A percentile compares a stretch with the other conserved stretches of the same genome.
These are phyloP conservation scores for Apiotrichum sp. DNA, from an alignment of 1,284 basidiomycete genomes.

Conservation along the genomic window DNA sequence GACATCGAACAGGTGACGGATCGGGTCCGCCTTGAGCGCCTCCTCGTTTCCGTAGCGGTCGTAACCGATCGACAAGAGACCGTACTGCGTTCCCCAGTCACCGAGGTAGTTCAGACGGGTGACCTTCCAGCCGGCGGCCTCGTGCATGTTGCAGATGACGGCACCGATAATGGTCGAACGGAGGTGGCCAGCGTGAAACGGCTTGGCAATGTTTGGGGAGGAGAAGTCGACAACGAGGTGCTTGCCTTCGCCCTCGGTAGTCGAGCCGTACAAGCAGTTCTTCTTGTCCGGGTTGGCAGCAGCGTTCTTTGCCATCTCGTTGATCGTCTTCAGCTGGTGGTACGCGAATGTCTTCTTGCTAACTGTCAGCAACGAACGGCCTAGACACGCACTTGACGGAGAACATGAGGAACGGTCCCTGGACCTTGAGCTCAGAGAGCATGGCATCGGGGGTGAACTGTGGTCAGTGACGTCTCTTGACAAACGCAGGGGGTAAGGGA, in stretches of 20 bases:
- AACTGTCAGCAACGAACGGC: neutral
- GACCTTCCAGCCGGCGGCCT: conserved; percentile 89
- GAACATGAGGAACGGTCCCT: conserved; percentile 80
- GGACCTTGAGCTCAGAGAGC: conserved; percentile 55
- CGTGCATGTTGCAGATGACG: conserved; percentile 86
- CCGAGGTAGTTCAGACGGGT: conserved; percentile 88
- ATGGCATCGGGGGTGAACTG: conserved; percentile 50
- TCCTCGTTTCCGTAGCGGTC: conserved; percentile 84
- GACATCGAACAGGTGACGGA: conserved; percentile 88
- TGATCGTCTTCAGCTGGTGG: conserved; percentile 74
- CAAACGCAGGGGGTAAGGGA: no score
- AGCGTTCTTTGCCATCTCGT: conserved; percentile 55
- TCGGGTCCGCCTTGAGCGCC: conserved; percentile 77
- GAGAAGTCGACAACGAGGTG: conserved; percentile 70
- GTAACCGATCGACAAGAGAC: conserved; percentile 86
- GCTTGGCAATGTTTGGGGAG: conserved; percentile 96
- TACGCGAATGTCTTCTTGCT: conserved; percentile 60
- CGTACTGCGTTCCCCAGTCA: conserved; percentile 87
- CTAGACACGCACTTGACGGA: conserved; percentile 53
- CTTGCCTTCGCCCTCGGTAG: conserved; percentile 70
- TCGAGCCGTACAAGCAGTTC: conserved; percentile 64
- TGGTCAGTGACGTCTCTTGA: conserved; percentile 48
- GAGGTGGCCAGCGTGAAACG: conserved; percentile 96
- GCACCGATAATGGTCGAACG: conserved; percentile 97
- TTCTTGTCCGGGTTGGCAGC: conserved; percentile 29